These are phyloP conservation scores for Monilinia polystroma DNA, from an alignment of 2,329 filamentous ascomycete species.

Conservation along the genomic window DNA sequence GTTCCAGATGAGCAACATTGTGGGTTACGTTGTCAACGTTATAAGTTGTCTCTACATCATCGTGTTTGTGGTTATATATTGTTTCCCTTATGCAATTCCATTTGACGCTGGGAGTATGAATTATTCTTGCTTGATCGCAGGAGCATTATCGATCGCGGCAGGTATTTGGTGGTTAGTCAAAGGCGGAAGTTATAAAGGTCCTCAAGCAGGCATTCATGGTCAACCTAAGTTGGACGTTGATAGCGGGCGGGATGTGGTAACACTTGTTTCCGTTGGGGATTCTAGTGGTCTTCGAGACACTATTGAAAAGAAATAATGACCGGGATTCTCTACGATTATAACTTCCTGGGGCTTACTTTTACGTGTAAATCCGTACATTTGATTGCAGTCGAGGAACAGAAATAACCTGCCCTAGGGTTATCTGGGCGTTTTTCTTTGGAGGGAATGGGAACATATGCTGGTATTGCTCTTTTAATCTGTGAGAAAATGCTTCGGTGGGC, in stretches of 20 bases:
- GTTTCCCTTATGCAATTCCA: slow-evolving; percentile 53
- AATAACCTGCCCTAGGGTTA: neutral
- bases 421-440: neutral
- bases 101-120: slow-evolving; percentile 53
- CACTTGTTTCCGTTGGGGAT: neutral
- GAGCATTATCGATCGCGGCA: slow-evolving; percentile 44
- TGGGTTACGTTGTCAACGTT: slow-evolving; percentile 53
- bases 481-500: neutral
- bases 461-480: neutral
- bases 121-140: slow-evolving; percentile 49
- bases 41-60: slow-evolving; percentile 57
- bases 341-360: neutral
- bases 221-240: neutral
- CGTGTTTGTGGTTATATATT: slow-evolving; percentile 63
- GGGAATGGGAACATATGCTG: neutral
- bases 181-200: slow-evolving; percentile 34
- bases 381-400: neutral
- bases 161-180: slow-evolving; percentile 46
- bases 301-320: neutral
- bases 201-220: slow-evolving; percentile 21
- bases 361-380: neutral
- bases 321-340: neutral
- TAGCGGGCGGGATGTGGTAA: neutral
- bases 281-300: neutral
- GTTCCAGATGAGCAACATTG: slow-evolving; percentile 52